Evolutionary conservation across 306 rosid species (phyloP), one percentile per base, ranked within the genome.

Genomic region (Fragaria nilgerrensis): DNA sequence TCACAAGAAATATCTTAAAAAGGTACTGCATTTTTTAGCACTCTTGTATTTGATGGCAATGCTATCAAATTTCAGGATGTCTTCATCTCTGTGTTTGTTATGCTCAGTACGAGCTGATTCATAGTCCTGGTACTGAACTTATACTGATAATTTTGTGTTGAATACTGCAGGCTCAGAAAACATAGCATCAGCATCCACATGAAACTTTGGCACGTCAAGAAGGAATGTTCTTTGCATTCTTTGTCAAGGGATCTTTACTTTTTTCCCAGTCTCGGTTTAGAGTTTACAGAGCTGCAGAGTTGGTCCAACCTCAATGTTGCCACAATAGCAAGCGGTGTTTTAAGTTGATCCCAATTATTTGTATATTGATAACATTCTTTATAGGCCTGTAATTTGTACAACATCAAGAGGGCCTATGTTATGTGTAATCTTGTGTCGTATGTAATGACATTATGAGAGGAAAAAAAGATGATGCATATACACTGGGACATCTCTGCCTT

Each of bases 1-100:
- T 72, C 99, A 96, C 86, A 96, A 84, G 81, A 96, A 96, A 72
- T 96, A 92, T 84, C 89, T 93, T 45, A 96, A 56, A 74, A 96
- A 92, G 99, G 99, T 96, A 84, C 22, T 15, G 34, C 1, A 5
- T 9, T 15, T 15, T 34, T 16, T 2, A 5, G 47, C 34, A 1
- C 56, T 59, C 43, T 9, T 9, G 70, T 25, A 23, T 27, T 17
- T 19, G 45, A 20, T 53, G 25, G 44, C 6, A n/a, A 5, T 74
- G 68, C 17, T 58, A 59, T 25, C 1, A 7, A 44, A 45, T 9
- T 75, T 11, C 47, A 37, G 5, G 44, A 29, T n/a, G 34, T 61
- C 9, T 61, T 45, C 13, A 43, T 74, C 2, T 41, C 32, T 23
- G 22, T 25, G 37, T 56, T 39, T 73, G 22, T 22, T 56, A 12